A percentile compares a stretch with the other conserved stretches of the same genome.
Conservation (phyloP, 768 basidiomycete species). For the Hydnomerulius pinastri region DNA sequence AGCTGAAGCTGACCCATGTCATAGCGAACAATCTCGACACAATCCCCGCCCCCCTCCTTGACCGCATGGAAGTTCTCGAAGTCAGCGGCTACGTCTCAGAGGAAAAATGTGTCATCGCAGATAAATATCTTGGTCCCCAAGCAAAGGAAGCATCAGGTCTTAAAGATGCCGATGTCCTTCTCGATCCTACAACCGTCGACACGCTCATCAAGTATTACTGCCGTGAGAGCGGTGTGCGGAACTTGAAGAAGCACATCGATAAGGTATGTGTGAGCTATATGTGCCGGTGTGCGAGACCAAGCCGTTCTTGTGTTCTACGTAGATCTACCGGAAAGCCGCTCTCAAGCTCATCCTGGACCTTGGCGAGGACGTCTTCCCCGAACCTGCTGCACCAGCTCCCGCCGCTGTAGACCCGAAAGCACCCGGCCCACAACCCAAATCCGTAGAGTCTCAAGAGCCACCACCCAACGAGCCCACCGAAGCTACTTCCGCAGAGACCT, state of each 20-base stretch:
- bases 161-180: slow-evolving; percentile 76
- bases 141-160: slow-evolving; percentile 91
- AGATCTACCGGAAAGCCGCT: slow-evolving; percentile 98
- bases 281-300: not conserved
- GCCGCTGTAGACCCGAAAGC: slow-evolving; percentile 8
- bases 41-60: slow-evolving; percentile 90
- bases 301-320: not conserved
- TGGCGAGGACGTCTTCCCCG: slow-evolving; percentile 84
- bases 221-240: slow-evolving; percentile 94
- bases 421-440: slow-evolving; percentile 25
- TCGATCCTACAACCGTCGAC: slow-evolving; percentile 80
- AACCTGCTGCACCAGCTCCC: slow-evolving; percentile 44
- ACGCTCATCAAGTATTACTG: slow-evolving; percentile 95
- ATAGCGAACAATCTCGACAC: slow-evolving; percentile 90
- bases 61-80: slow-evolving; percentile 96
- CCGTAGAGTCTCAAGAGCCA: slow-evolving; percentile 57
- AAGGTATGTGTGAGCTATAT: slow-evolving; percentile 59
- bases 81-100: slow-evolving; percentile 94
- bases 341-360: slow-evolving; percentile 88
- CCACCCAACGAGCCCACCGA: slow-evolving; percentile 38
- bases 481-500: slow-evolving; percentile 10
- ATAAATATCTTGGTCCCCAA: slow-evolving; percentile 87
- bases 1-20: slow-evolving; percentile 10
- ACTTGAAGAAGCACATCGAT: slow-evolving; percentile 98
- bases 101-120: slow-evolving; percentile 88